A percentile compares a stretch with the other conserved stretches of the same genome.
These are phyloP conservation scores for Melampsora larici-populina DNA, from an alignment of 1,284 basidiomycete species.

Conservation along the genomic window DNA sequence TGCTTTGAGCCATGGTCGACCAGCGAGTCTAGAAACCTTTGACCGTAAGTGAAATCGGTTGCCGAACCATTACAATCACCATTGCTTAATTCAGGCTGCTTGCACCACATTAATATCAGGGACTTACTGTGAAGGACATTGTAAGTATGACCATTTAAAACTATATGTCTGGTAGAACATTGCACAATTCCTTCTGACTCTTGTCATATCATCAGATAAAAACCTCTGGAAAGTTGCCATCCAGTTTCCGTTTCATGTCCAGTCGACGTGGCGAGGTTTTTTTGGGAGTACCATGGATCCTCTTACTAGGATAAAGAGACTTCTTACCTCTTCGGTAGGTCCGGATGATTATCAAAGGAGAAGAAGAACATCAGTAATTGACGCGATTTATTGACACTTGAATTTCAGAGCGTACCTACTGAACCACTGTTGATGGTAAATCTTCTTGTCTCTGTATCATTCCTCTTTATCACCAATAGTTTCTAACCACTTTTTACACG, in stretches of 20 bases:
- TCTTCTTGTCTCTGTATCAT: neutral
- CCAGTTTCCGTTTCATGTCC: neutral
- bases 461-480: neutral
- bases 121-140: neutral
- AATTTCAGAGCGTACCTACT: neutral
- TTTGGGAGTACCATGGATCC: neutral
- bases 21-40: constrained; percentile 13
- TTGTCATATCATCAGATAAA: neutral
- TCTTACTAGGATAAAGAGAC: neutral
- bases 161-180: too few relatives aligned
- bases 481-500: neutral
- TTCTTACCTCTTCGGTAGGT: neutral
- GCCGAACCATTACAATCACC: too few relatives aligned
- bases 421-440: neutral
- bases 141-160: neutral
- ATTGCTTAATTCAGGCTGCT: neutral
- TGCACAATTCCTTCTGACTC: too few relatives aligned
- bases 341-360: neutral
- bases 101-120: neutral
- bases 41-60: constrained; percentile 16
- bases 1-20: constrained; percentile 28
- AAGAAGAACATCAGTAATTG: neutral
- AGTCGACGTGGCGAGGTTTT: neutral
- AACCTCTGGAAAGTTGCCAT: neutral
- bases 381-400: neutral